Evolutionary conservation across 2,329 filamentous ascomycete species (phyloP).

Genomic region (Aspergillus sp.): DNA sequence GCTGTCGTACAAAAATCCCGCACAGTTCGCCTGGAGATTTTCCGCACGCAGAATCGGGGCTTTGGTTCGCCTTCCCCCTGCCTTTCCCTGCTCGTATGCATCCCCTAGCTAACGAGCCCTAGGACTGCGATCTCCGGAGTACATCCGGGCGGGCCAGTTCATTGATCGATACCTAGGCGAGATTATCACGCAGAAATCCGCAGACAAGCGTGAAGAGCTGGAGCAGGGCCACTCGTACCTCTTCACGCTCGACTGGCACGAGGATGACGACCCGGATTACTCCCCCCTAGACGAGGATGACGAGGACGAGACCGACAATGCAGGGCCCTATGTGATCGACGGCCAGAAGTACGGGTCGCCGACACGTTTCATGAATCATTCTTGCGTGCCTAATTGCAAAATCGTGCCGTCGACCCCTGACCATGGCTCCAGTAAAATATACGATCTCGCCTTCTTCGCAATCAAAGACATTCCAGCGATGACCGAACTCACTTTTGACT

Average conservation of each 20-base stretch:
- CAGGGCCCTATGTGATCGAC: conserved; percentile 32
- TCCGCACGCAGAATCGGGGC: conserved; percentile 32
- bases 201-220: conserved; percentile 30
- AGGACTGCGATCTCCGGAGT: conserved; percentile 32
- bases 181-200: conserved; percentile 28
- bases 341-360: conserved; percentile 33
- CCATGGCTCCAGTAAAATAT: conserved; percentile 32
- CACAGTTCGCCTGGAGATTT: conserved; percentile 33
- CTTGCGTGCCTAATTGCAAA: conserved; percentile 39
- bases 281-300: not conserved
- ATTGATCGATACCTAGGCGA: conserved; percentile 39
- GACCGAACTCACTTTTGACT: conserved; percentile 41
- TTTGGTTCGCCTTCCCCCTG: conserved; percentile 24
- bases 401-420: conserved; percentile 35
- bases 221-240: conserved; percentile 31
- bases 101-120: conserved; percentile 3
- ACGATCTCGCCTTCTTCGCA: conserved; percentile 41
- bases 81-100: not conserved
- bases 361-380: conserved; percentile 41
- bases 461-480: conserved; percentile 31
- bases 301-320: not conserved
- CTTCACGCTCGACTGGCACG: conserved; percentile 33
- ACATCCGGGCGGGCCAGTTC: conserved; percentile 34
- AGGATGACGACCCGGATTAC: conserved; percentile 13
- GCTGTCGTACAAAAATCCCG: conserved; percentile 33